Evolutionary conservation across 1,284 basidiomycete genomes (phyloP).

Genomic region (Ustilago loliicola): DNA sequence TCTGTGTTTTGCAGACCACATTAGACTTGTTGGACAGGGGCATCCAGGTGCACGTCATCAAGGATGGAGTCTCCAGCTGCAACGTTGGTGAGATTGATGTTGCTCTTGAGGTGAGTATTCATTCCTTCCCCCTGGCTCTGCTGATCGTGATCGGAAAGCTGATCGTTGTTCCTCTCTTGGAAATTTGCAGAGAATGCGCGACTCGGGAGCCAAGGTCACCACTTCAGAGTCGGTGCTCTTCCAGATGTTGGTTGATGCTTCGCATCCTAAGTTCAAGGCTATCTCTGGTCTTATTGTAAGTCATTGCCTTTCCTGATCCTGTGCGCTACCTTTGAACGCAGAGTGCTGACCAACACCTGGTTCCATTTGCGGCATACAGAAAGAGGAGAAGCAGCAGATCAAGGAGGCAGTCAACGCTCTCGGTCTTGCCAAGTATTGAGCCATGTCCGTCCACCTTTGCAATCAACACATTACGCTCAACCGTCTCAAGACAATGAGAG

Average conservation of each 20-base stretch:
- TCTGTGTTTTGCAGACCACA: slow-evolving; percentile 87
- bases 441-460: not conserved
- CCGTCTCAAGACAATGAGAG: not conserved
- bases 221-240: slow-evolving; percentile 86
- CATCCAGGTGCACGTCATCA: slow-evolving; percentile 79
- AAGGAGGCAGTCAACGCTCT: slow-evolving; percentile 54
- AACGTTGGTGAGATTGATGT: slow-evolving; percentile 75
- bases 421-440: slow-evolving; percentile 46
- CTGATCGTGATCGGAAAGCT: not conserved
- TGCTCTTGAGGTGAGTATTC: slow-evolving; percentile 73
- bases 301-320: slow-evolving; percentile 5
- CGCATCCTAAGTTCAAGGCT: slow-evolving; percentile 79
- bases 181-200: slow-evolving; percentile 75
- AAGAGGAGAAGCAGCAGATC: slow-evolving; percentile 63
- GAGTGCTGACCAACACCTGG: not conserved
- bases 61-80: slow-evolving; percentile 86
- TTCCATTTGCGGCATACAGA: slow-evolving; percentile 23
- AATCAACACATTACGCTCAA: not conserved
- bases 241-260: slow-evolving; percentile 80
- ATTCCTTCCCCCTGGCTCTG: too few species aligned
- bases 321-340: not conserved
- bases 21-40: slow-evolving; percentile 76
- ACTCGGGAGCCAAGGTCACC: slow-evolving; percentile 81
- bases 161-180: not conserved
- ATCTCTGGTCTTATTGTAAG: slow-evolving; percentile 77